These are phyloP conservation scores for Novymonas esmeraldas DNA, from an alignment of 208 protist species.

Conservation along the genomic window DNA sequence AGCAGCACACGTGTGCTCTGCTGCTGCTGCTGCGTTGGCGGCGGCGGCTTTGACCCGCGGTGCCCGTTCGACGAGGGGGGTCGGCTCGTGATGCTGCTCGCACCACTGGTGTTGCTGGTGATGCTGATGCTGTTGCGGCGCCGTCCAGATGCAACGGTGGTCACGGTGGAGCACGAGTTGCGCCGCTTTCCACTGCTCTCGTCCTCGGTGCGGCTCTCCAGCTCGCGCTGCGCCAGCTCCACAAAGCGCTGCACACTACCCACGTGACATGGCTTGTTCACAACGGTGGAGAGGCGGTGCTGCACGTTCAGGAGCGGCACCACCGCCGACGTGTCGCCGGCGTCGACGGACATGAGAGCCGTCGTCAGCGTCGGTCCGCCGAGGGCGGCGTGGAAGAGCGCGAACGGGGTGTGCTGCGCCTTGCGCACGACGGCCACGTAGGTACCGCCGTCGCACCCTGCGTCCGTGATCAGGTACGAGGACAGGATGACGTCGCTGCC, in stretches of 20 bases:
- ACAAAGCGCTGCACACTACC: slow-evolving; percentile 54
- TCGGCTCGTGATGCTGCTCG: not conserved
- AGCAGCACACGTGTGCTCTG: slow-evolving; percentile 4
- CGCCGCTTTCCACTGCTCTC: not conserved
- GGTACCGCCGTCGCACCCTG: slow-evolving; percentile 20
- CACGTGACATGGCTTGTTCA: slow-evolving; percentile 46
- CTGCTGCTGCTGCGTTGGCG: slow-evolving; percentile 13
- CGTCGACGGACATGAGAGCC: slow-evolving; percentile 37
- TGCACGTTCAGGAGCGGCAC: slow-evolving; percentile 62
- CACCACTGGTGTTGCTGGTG: slow-evolving; percentile 14
- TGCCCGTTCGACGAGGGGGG: slow-evolving; percentile 1
- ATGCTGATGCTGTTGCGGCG: not conserved
- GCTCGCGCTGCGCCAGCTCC: slow-evolving; percentile 46
- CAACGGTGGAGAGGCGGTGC: slow-evolving; percentile 41
- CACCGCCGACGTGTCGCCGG: slow-evolving; percentile 28
- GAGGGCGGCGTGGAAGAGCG: slow-evolving; percentile 56
- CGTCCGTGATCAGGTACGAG: slow-evolving; percentile 62
- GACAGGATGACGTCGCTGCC: slow-evolving; percentile 61
- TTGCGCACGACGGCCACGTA: slow-evolving; percentile 49
- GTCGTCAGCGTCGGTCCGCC: slow-evolving; percentile 60
- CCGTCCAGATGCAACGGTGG: not conserved
- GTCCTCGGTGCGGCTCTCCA: slow-evolving; percentile 17
- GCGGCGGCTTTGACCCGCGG: not conserved
- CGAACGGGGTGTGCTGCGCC: slow-evolving; percentile 31
- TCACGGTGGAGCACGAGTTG: not conserved